Conservation (phyloP, 2,329 filamentous ascomycete genomes). For the Pseudogymnoascus sp. region DNA sequence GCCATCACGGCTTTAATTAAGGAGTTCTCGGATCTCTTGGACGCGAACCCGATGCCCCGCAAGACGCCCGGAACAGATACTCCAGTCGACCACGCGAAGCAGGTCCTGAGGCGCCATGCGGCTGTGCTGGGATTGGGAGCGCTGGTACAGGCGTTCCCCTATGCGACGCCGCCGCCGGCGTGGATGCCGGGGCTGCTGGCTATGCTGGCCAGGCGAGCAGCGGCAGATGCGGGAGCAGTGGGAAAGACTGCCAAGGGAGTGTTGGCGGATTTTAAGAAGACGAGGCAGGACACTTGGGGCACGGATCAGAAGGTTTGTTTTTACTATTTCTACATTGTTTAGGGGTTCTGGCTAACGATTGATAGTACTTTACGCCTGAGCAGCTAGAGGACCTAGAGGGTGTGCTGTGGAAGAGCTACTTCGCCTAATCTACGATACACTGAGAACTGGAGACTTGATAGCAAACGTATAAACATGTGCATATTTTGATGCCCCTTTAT, state of each 20-base stretch:
- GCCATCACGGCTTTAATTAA: slow-evolving; percentile 69
- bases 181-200: slow-evolving; percentile 95
- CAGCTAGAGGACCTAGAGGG: slow-evolving; percentile 93
- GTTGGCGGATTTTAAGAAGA: slow-evolving; percentile 98
- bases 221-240: slow-evolving; percentile 82
- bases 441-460: background rate
- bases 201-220: slow-evolving; percentile 74
- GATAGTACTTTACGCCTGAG: slow-evolving; percentile 74
- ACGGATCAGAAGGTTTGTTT: slow-evolving; percentile 87
- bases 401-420: slow-evolving; percentile 99
- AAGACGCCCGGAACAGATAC: slow-evolving; percentile 60
- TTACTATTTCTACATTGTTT: slow-evolving; percentile 13
- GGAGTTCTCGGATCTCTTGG: slow-evolving; percentile 72
- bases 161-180: slow-evolving; percentile 78
- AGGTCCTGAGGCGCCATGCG: slow-evolving; percentile 77
- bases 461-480: slow-evolving; percentile 4
- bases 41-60: slow-evolving; percentile 81
- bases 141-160: slow-evolving; percentile 91
- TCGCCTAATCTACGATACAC: slow-evolving; percentile 42
- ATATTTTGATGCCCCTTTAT: slow-evolving; percentile 7
- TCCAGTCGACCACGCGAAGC: slow-evolving; percentile 61
- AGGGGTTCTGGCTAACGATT: slow-evolving; percentile 17
- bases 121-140: slow-evolving; percentile 87
- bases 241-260: slow-evolving; percentile 94
- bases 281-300: slow-evolving; percentile 95